phyloP scores from a whole-genome alignment of 805 yeast genomes.

The Candida oleophila region DNA sequence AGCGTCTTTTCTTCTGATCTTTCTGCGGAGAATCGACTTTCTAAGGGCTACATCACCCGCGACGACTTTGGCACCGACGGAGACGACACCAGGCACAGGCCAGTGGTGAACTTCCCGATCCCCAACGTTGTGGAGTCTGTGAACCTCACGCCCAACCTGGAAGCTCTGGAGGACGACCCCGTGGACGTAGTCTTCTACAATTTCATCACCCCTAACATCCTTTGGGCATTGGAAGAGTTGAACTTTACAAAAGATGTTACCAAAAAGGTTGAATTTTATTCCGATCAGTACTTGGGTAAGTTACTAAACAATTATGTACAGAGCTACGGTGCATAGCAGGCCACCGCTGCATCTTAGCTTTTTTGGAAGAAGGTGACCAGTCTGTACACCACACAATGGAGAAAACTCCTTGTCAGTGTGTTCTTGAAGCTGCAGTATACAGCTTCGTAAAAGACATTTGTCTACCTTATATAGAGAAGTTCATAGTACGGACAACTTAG shows the following conservation, averaged over 20 bases:
- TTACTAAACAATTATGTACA: conserved; percentile 31
- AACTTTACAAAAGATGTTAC: conserved; percentile 18
- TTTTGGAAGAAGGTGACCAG: too few relatives aligned
- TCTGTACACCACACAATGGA: too few relatives aligned
- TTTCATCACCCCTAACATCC: conserved; percentile 51
- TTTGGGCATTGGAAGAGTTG: conserved; percentile 30
- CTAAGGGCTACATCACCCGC: conserved; percentile 74
- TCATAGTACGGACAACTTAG: too few relatives aligned
- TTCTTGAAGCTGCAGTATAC: too few relatives aligned
- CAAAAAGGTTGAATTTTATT: conserved; percentile 21
- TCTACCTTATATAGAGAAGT: background rate
- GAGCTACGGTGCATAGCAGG: conserved; percentile 14
- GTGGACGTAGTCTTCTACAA: conserved; percentile 74
- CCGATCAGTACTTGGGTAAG: conserved; percentile 31
- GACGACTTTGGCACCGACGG: conserved; percentile 89
- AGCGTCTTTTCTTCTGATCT: background rate
- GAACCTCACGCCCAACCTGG: conserved; percentile 33
- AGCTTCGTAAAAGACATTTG: too few relatives aligned
- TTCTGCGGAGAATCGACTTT: conserved; percentile 19
- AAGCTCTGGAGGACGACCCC: conserved; percentile 20
- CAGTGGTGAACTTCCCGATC: conserved; percentile 55
- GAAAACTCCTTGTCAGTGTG: too few relatives aligned
- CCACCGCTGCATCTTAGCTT: too few relatives aligned
- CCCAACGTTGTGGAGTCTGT: conserved; percentile 77
- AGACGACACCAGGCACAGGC: conserved; percentile 73